Evolutionary conservation across 169 alveolate species (phyloP).

Genomic region (Plasmodium coatneyi): DNA sequence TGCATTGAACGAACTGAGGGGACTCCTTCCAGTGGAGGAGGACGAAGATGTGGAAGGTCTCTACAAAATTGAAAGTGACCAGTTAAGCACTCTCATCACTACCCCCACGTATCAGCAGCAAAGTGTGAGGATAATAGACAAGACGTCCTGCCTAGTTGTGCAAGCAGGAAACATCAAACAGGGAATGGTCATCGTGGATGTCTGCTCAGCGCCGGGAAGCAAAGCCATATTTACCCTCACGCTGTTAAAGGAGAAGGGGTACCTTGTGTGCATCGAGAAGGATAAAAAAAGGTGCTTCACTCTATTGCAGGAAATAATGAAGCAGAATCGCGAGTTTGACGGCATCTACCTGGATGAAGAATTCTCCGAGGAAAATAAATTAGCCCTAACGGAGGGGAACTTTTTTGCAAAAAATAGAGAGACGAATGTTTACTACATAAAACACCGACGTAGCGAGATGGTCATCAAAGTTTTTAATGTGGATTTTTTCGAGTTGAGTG

Average conservation of each 20-base stretch:
- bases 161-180: constrained; percentile 51
- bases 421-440: constrained; percentile 22
- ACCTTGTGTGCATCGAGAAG: constrained; percentile 64
- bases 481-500: constrained; percentile 33
- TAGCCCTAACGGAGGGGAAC: neutral
- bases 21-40: constrained; percentile 12
- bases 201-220: constrained; percentile 75
- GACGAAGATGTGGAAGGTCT: constrained; percentile 57
- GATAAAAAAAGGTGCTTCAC: constrained; percentile 54
- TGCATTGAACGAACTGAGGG: neutral
- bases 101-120: constrained; percentile 20
- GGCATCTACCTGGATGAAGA: constrained; percentile 40
- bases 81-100: constrained; percentile 11
- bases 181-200: constrained; percentile 61
- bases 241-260: constrained; percentile 45
- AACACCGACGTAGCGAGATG: constrained; percentile 46
- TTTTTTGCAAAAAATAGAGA: constrained; percentile 2
- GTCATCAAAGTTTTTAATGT: constrained; percentile 44
- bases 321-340: constrained; percentile 19
- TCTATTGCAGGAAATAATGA: constrained; percentile 50
- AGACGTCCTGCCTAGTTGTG: constrained; percentile 68
- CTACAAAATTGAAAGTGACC: constrained; percentile 19
- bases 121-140: constrained; percentile 65
- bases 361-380: constrained; percentile 3
- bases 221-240: constrained; percentile 41